phyloP scores from a whole-genome alignment of 768 basidiomycete genomes.

The Infundibulicybe gibba region DNA sequence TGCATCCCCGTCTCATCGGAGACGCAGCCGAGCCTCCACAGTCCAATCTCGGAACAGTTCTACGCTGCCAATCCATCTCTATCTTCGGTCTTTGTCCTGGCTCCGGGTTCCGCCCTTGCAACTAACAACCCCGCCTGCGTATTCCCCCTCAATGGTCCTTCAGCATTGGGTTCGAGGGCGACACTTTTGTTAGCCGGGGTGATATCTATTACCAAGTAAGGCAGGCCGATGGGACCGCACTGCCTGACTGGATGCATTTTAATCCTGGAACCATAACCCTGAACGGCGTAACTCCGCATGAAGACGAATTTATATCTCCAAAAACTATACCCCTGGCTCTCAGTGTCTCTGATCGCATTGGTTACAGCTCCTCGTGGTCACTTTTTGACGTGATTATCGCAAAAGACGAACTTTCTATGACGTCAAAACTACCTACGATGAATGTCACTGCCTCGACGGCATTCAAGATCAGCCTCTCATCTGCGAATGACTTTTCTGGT shows the following conservation, averaged over 20 bases:
- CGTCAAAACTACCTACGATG: conserved; percentile 52
- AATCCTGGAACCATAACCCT: conserved; percentile 67
- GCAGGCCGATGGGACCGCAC: conserved; percentile 59
- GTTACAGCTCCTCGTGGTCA: conserved; percentile 58
- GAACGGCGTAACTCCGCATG: conserved; percentile 68
- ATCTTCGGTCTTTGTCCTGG: conserved; percentile 72
- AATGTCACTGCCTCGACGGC: conserved; percentile 62
- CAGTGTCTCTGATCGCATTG: conserved; percentile 68
- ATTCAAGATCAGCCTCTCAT: conserved; percentile 49
- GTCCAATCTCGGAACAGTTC: conserved; percentile 60
- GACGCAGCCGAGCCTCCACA: conserved; percentile 50
- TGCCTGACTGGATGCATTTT: conserved; percentile 78
- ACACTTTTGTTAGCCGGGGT: conserved; percentile 50
- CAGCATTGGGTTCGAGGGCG: conserved; percentile 75
- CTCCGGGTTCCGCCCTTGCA: conserved; percentile 54
- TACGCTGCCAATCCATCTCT: conserved; percentile 54
- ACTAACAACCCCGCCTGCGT: conserved; percentile 54
- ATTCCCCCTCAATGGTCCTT: conserved; percentile 87
- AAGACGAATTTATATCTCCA: conserved; percentile 33
- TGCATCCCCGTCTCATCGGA: conserved; percentile 53
- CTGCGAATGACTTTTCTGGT: conserved; percentile 57
- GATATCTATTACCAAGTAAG: conserved; percentile 61
- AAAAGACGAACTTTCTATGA: conserved; percentile 59
- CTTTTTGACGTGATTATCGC: conserved; percentile 69
- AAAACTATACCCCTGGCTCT: conserved; percentile 49